These are phyloP conservation scores for Salix purpurea DNA, from an alignment of 345 rosid species.

Conservation along the genomic window DNA sequence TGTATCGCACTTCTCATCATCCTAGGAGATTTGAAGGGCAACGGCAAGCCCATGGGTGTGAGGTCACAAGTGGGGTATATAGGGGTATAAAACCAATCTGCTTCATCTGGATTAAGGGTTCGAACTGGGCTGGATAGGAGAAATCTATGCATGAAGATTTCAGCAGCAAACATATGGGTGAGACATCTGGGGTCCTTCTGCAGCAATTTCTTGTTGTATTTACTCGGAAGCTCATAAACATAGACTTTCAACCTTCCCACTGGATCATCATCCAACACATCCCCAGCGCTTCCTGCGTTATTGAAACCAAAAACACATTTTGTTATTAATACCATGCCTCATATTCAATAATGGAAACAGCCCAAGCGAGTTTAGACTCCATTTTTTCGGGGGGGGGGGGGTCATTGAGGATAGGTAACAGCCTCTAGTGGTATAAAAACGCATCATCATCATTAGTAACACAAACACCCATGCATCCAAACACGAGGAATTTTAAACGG, in stretches of 20 bases:
- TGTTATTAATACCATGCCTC: background rate
- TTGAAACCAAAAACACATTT: constrained; percentile 5
- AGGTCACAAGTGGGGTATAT: constrained; percentile 92
- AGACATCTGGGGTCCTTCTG: constrained; percentile 96
- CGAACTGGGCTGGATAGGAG: constrained; percentile 87
- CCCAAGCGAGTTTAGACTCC: background rate
- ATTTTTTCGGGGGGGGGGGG: background rate
- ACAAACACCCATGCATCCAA: too few species aligned
- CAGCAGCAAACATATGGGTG: constrained; percentile 95
- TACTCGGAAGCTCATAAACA: constrained; percentile 90
- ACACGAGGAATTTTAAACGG: too few species aligned
- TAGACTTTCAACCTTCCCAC: constrained; percentile 87
- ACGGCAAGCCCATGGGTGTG: constrained; percentile 87
- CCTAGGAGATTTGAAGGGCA: constrained; percentile 92
- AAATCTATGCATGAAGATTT: constrained; percentile 87
- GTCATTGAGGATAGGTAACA: background rate
- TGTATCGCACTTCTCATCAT: constrained; percentile 94
- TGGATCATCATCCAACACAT: constrained; percentile 91
- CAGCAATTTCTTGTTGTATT: constrained; percentile 82
- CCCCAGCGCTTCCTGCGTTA: constrained; percentile 88
- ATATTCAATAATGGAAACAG: background rate
- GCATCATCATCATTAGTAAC: too few species aligned
- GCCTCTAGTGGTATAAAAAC: background rate
- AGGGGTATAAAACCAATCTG: constrained; percentile 95
- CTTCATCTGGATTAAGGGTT: constrained; percentile 79